Evolutionary conservation across 2,329 filamentous ascomycete species (phyloP).

Genomic region (Sarocladium kiliense): DNA sequence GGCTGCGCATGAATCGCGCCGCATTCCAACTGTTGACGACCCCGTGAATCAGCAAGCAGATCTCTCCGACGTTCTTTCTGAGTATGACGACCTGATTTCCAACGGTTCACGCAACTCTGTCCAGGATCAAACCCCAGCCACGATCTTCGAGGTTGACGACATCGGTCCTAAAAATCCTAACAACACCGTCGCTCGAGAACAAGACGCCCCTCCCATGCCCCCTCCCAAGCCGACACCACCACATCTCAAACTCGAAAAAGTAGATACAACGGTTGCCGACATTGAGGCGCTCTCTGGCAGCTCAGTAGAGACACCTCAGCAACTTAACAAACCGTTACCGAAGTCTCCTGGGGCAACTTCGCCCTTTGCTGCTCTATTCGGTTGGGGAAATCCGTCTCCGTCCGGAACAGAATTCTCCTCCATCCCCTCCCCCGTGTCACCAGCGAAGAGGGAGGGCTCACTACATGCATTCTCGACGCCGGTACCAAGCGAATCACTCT

Average conservation of each 20-base stretch:
- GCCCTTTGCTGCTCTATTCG: constrained; percentile 48
- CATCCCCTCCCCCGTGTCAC: constrained; percentile 47
- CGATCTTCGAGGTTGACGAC: constrained; percentile 26
- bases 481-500: constrained; percentile 11
- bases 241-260: constrained; percentile 44
- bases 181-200: constrained; percentile 28
- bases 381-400: constrained; percentile 43
- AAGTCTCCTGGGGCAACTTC: constrained; percentile 43
- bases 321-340: constrained; percentile 50
- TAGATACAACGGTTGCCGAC: constrained; percentile 24
- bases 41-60: constrained; percentile 39
- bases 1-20: constrained; percentile 24
- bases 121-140: constrained; percentile 20
- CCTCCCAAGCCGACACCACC: constrained; percentile 45
- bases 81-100: constrained; percentile 38
- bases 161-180: constrained; percentile 30
- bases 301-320: constrained; percentile 13
- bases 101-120: constrained; percentile 23
- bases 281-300: constrained; percentile 19
- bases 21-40: constrained; percentile 32
- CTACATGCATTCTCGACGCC: constrained; percentile 4
- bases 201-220: constrained; percentile 41
- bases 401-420: constrained; percentile 48
- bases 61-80: constrained; percentile 35
- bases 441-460: constrained; percentile 23